Base-by-base conservation (phyloP, 1,139 yeast species). In the Magnusiomyces tetraspermus region DNA sequence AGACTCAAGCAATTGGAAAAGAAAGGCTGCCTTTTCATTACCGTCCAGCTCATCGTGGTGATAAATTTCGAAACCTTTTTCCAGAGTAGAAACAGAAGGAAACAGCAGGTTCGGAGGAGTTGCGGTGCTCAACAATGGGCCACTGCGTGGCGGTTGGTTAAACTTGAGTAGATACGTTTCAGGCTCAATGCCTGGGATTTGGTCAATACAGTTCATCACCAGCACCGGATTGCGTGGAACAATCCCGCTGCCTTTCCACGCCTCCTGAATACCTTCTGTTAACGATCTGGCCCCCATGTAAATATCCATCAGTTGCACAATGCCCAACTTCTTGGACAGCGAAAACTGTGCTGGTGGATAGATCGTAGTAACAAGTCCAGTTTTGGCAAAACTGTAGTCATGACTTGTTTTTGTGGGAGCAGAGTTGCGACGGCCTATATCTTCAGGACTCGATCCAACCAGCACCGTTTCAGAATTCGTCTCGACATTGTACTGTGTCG, bases 211-310 rank as follows among this genome's bases (percentile, higher is more conserved):
- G 15, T 45, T 33, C 6, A 46, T n/a, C 31, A 46, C 43, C 3
- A 33, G 24, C 30, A 17, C 37, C 4, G 49, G 44, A 19, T 46
- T 46, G 2, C 49, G 21, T 4, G 49, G 49, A 11, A 46, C 42
- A 37, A 46, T 46, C 19, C 49, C 49, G 2, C 44, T 17, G 3
- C 19, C 17, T 22, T 38, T 46, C 49, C 49, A 46, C 3, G 43
- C 49, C 15, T 28, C 23, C 5, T 33, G 43, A 24, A 46, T 37
- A 36, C 15, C 26, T 5, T 46, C 31, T 15, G 31, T 15, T 10
- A n/a, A 17, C 17, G 24, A 5, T 11, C 38, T 37, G 11, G 40
- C 48, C 8, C 30, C 19, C 13, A 13, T 26, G 40, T 45, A 45
- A 19, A 28, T 45, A 15, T 45, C 23, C 11, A 28, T n/a, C 22